Evolutionary conservation across 169 alveolate species (phyloP), one percentile per base, ranked within the genome.

Genomic region (Theileria luwenshuni): DNA sequence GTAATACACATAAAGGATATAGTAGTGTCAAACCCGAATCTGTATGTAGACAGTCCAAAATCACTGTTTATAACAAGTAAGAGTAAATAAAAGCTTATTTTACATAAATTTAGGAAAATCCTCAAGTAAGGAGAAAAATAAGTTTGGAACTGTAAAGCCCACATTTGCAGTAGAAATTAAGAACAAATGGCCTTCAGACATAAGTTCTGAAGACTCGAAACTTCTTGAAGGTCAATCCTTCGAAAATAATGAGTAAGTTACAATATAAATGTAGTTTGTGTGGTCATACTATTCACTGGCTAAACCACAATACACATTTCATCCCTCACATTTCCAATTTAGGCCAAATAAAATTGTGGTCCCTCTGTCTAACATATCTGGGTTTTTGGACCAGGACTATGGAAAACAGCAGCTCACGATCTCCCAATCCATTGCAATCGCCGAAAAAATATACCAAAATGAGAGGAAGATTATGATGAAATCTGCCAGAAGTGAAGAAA

Each of bases 121-220:
- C 28, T 28, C 2, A 12, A 45, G 38, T 21, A 17, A 35, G 30
- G 60, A 62, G 13, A 23, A 56, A 8, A 33, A 27, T 2, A 43
- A 6, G 15, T 45, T 62, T 19, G 72, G 47, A 19, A 33, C 23
- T 19, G 2, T 62, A 33, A 62, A 62, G 58, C 60, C 52, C 3
- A 41, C 72, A 41, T 35, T 32, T 23, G 72, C 72, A 62, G 41
- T 62, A 25, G 58, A 52, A 33, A 62, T 62, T n/a, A 27, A 45
- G 41, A 43, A 62, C 45, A 15, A 45, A 62, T 62, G 72, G 72
- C 72, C 72, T 23, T 62, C 60, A 62, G 72, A 62, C 10, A 43
- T 45, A 45, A 62, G 72, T 19, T 62, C 58, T 2, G 72, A 62
- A 45, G 41, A 62, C 12, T 41, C 58, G 3, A 43, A 23, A 62